These are phyloP conservation scores for Diaporthe vaccinii DNA, from an alignment of 2,329 filamentous ascomycete species.

Conservation along the genomic window DNA sequence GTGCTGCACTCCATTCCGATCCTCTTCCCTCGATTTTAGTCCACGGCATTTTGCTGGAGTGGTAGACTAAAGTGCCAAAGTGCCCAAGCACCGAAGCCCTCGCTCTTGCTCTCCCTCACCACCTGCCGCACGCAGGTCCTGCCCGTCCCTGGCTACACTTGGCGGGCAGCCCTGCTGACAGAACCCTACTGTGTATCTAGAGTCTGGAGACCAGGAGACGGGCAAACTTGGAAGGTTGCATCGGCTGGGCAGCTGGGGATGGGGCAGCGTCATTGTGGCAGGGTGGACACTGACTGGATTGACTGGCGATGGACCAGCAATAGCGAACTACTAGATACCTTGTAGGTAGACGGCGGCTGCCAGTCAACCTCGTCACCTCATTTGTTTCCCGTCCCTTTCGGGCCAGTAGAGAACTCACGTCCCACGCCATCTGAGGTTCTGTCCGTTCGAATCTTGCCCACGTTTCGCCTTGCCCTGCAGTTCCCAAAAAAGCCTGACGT, in stretches of 20 bases:
- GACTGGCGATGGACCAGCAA: slow-evolving; percentile 1
- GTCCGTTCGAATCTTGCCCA: slow-evolving; percentile 8
- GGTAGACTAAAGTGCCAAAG: neutral
- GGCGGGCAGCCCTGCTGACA: neutral
- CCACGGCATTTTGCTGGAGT: neutral
- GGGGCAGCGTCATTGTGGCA: slow-evolving; percentile 18
- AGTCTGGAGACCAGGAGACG: neutral
- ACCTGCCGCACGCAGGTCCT: neutral
- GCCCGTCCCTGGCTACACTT: neutral
- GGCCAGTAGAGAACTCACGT: neutral
- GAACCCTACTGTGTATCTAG: neutral
- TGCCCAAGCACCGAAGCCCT: neutral
- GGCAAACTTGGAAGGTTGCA: slow-evolving; percentile 17
- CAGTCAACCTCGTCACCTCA: slow-evolving; percentile 27
- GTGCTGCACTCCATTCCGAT: neutral
- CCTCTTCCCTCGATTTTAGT: slow-evolving; percentile 1
- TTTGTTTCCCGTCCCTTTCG: slow-evolving; percentile 2
- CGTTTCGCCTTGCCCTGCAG: slow-evolving; percentile 7
- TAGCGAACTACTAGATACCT: neutral
- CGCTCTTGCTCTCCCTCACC: neutral
- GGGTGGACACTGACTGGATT: slow-evolving; percentile 19
- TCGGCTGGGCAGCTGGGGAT: neutral
- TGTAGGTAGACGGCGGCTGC: neutral
- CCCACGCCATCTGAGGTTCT: slow-evolving; percentile 20
- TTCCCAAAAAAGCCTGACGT: slow-evolving; percentile 13